Evolutionary conservation across 2,329 filamentous ascomycete genomes (phyloP), one percentile per base, ranked within the genome.

Genomic region (Paecilomyces sp.): DNA sequence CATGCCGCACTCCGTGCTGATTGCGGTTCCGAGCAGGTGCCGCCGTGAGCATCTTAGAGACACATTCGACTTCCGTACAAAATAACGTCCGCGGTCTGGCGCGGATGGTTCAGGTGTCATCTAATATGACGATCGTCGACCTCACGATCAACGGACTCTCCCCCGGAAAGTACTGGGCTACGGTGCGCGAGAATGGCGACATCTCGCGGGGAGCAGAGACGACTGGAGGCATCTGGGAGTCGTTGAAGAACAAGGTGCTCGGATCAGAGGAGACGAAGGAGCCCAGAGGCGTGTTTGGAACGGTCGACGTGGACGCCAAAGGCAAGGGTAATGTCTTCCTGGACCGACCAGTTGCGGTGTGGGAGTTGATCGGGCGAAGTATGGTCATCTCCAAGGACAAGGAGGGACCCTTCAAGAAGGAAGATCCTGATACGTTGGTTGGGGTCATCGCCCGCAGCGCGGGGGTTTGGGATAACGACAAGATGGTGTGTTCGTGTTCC

Each of bases 381-480:
- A 89, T 99, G 80, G 89, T 96, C 54, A 86, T 97, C 55, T 89
- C 91, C 53, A 87, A 86, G 74, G 84, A 87, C 65, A 79, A 79
- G 60, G 83, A 86, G 41, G 82, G 79, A 1, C 80, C 80, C 59
- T 81, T 84, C 70, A 77, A 88, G 66, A 81, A 82, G 67, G 92
- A 96, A 66, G 90, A 96, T 71, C 83, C 87, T 58, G 86, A 95
- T 73, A 96, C 92, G 22, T 80, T 97, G 56, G 90, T 96, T 1
- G 94, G 94, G 8, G 92, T 99, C 57, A 91, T 99, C 77, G 94
- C 94, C 55, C 83, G 94, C 71, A 97, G 92, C 75, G 93, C 94
- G 15, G 94, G 94, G n/a, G 89, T 96, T 62, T 99, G 94, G 94
- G 93, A 97, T 74, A 96, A 99, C 69, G 91, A 97, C 73, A 99